Conservation (phyloP, 2,329 filamentous ascomycete species). For the Trichoderma lentiforme region DNA sequence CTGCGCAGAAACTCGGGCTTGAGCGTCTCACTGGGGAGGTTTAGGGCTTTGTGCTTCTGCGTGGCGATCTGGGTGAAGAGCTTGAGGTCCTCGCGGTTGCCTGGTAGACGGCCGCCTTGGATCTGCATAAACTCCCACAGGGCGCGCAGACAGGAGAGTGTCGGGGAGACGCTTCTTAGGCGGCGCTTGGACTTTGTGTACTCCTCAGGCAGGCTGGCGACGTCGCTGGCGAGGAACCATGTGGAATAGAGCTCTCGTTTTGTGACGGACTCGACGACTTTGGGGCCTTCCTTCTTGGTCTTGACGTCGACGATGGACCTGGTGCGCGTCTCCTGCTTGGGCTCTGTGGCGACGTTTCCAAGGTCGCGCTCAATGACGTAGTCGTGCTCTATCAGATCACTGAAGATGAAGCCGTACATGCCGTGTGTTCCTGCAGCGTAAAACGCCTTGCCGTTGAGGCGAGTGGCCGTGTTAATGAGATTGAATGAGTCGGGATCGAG, state of each 20-base stretch:
- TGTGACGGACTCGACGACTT: constrained; percentile 78
- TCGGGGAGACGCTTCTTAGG: constrained; percentile 72
- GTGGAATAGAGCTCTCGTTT: constrained; percentile 91
- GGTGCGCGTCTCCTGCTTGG: constrained; percentile 69
- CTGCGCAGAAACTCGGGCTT: constrained; percentile 70
- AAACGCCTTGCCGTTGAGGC: constrained; percentile 74
- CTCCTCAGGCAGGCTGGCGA: constrained; percentile 67
- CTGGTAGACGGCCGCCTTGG: constrained; percentile 52
- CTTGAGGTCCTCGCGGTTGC: constrained; percentile 63
- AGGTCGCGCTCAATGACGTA: constrained; percentile 84
- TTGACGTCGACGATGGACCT: constrained; percentile 70
- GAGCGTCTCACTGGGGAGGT: constrained; percentile 64
- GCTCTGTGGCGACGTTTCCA: constrained; percentile 65
- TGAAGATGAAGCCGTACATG: constrained; percentile 92
- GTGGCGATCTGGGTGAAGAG: constrained; percentile 75
- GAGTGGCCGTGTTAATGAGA: constrained; percentile 81
- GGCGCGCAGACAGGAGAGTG: constrained; percentile 81
- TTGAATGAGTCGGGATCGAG: constrained; percentile 71
- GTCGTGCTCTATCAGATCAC: constrained; percentile 85
- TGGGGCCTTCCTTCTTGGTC: constrained; percentile 64
- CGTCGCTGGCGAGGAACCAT: constrained; percentile 76
- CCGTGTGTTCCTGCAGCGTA: constrained; percentile 87
- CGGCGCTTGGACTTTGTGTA: constrained; percentile 65
- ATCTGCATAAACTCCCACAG: constrained; percentile 75
- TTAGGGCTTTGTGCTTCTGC: constrained; percentile 72